A percentile compares a stretch with the other conserved stretches of the same genome.
phyloP scores from a whole-genome alignment of 1,139 yeast species.

The Arxiozyma heterogenica region DNA sequence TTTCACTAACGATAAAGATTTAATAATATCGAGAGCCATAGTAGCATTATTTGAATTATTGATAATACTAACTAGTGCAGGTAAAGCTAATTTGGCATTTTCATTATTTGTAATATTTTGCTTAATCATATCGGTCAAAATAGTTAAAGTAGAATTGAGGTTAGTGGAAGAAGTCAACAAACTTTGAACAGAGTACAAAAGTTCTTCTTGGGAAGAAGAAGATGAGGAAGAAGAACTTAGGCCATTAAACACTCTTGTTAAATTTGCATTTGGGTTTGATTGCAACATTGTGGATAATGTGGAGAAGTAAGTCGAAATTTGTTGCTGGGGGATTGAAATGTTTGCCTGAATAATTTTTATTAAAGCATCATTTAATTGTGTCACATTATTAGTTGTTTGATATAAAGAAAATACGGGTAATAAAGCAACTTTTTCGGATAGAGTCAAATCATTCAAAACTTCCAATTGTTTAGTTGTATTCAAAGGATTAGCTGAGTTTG shows the following conservation, averaged over 20 bases:
- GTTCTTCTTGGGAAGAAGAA: conserved; percentile 1
- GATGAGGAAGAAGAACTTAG: conserved; percentile 8
- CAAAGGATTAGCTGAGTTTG: conserved; percentile 22
- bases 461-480: conserved; percentile 19
- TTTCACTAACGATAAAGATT: conserved; percentile 18
- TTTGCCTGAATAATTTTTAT: conserved; percentile 21
- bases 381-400: conserved; percentile 21
- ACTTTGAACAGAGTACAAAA: conserved; percentile 11
- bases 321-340: conserved; percentile 15
- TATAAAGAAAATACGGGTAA: conserved; percentile 24
- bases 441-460: conserved; percentile 17
- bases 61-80: conserved; percentile 16
- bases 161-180: conserved; percentile 15
- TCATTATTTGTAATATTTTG: conserved; percentile 21
- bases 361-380: conserved; percentile 25
- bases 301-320: conserved; percentile 17
- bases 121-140: conserved; percentile 16
- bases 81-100: conserved; percentile 20
- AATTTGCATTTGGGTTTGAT: conserved; percentile 10
- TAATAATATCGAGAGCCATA: conserved; percentile 14
- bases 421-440: conserved; percentile 19
- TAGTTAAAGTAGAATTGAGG: conserved; percentile 16
- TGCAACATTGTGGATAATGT: conserved; percentile 11
- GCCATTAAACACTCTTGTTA: conserved; percentile 8
- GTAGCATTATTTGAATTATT: conserved; percentile 16